Conservation (phyloP, 495 filamentous ascomycete species). For the Annulohypoxylon moriforme region DNA sequence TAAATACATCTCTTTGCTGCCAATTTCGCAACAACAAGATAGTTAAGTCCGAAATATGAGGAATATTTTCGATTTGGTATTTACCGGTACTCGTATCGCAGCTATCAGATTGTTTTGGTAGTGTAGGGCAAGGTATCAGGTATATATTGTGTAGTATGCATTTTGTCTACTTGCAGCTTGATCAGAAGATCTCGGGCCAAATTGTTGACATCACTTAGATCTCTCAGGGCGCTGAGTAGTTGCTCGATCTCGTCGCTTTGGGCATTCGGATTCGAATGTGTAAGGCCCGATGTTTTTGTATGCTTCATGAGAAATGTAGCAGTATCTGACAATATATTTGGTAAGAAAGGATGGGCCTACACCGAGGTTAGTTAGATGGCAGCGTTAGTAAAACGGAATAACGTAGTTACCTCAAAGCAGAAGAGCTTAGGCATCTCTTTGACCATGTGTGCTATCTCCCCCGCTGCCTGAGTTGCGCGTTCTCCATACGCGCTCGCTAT, state of each 20-base stretch:
- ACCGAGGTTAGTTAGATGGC: background rate
- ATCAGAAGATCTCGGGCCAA: slow-evolving; percentile 7
- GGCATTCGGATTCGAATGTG: no score
- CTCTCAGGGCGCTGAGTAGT: background rate
- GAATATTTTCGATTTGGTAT: background rate
- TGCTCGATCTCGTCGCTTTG: background rate
- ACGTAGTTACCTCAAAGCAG: background rate
- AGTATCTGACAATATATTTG: background rate
- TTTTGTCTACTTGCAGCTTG: background rate
- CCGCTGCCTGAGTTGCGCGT: background rate
- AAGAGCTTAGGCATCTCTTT: background rate
- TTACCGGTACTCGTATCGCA: background rate
- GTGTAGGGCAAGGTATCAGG: background rate
- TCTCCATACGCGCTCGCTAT: background rate
- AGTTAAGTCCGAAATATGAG: no score
- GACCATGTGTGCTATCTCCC: background rate
- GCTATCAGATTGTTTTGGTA: background rate
- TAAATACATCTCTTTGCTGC: no score
- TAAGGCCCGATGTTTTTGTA: background rate
- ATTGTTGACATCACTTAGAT: background rate
- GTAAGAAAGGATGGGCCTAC: slow-evolving; percentile 8
- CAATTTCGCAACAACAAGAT: no score
- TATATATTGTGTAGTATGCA: background rate
- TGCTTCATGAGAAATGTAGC: slow-evolving; percentile 3
- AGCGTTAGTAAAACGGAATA: background rate